Conservation (phyloP, 192 early-diverging fungal species). For the Gonapodya prolifera region DNA sequence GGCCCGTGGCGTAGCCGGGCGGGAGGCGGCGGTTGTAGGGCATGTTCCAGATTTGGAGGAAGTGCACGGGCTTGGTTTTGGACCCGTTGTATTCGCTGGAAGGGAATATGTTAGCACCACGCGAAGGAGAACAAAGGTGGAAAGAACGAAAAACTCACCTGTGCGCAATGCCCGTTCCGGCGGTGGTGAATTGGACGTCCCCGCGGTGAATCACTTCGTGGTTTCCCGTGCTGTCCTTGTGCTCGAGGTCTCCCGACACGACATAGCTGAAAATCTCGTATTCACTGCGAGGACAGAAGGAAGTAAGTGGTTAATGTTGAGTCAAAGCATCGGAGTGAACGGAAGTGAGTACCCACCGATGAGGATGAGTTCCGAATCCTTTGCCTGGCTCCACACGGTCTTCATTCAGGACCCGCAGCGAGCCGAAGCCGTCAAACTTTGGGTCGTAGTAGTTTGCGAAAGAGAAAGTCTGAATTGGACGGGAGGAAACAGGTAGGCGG, state of each 20-base stretch:
- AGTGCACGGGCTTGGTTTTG: constrained; percentile 11
- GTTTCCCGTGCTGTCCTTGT: constrained; percentile 30
- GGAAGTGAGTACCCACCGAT: constrained; percentile 3
- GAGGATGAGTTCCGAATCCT: constrained; percentile 28
- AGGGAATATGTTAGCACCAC: neutral
- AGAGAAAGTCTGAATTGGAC: constrained; percentile 18
- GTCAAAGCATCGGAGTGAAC: neutral
- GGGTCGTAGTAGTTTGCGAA: constrained; percentile 28
- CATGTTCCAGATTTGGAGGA: constrained; percentile 19
- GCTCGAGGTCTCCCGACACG: constrained; percentile 23
- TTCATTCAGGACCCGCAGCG: constrained; percentile 27
- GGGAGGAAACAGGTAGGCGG: neutral
- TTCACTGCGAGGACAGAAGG: neutral
- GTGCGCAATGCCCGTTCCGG: constrained; percentile 26
- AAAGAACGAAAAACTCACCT: no score
- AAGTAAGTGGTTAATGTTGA: neutral
- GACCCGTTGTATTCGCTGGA: constrained; percentile 18
- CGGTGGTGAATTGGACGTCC: constrained; percentile 27
- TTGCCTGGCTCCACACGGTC: constrained; percentile 18
- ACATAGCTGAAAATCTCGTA: constrained; percentile 32
- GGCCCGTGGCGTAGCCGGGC: constrained; percentile 11
- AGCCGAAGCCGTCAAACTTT: constrained; percentile 17
- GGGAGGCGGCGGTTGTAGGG: neutral
- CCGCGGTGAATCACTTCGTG: constrained; percentile 18
- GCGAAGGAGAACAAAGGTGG: neutral